Evolutionary conservation across 495 filamentous ascomycete genomes (phyloP).

Genomic region (Aspergillus saccharolyticus): DNA sequence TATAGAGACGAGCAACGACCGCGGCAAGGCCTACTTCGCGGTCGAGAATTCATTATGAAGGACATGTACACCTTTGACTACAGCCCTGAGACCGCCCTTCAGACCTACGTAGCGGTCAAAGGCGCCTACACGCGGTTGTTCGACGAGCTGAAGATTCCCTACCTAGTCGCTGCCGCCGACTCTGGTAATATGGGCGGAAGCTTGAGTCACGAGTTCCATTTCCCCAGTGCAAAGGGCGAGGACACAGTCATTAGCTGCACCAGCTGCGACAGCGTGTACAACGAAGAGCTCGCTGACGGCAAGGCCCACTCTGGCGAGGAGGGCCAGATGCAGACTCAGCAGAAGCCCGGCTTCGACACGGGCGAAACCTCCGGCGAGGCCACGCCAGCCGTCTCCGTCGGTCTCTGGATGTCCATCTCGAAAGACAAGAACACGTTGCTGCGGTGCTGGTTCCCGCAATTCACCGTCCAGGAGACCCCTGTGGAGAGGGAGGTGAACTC

Average conservation of each 20-base stretch:
- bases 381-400: constrained; percentile 33
- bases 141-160: constrained; percentile 75
- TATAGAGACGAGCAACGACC: constrained; percentile 90
- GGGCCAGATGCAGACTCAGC: constrained; percentile 6
- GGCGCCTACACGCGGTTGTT: constrained; percentile 70
- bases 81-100: constrained; percentile 55
- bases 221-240: constrained; percentile 75
- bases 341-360: constrained; percentile 29
- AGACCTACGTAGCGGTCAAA: constrained; percentile 72
- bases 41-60: constrained; percentile 95
- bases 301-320: constrained; percentile 19
- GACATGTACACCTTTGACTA: constrained; percentile 95
- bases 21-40: constrained; percentile 81
- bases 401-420: constrained; percentile 63
- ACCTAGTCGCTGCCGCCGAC: constrained; percentile 79
- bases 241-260: constrained; percentile 76
- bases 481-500: constrained; percentile 58
- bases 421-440: constrained; percentile 62
- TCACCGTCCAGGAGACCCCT: constrained; percentile 35
- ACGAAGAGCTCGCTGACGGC: constrained; percentile 71
- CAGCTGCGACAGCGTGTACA: constrained; percentile 70
- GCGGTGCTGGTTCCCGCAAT: constrained; percentile 60
- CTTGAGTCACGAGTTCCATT: constrained; percentile 91
- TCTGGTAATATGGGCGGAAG: constrained; percentile 94
- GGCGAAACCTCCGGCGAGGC: constrained; percentile 22